A percentile compares a stretch with the other conserved stretches of the same genome.
Evolutionary conservation across 805 yeast species (phyloP).

Genomic region (Lipomyces yamadae): DNA sequence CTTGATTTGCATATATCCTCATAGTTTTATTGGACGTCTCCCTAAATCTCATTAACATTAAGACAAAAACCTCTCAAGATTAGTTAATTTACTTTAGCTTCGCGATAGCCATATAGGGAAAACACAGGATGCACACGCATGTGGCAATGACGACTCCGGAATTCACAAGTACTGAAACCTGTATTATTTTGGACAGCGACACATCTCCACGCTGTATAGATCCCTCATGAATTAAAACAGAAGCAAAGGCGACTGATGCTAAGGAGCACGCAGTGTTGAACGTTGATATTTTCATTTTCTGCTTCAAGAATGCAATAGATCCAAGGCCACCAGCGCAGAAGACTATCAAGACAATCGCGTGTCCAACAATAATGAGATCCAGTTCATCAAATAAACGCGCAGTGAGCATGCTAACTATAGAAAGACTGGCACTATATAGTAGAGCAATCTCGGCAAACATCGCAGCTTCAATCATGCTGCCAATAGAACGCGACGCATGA

Average conservation of each 20-base stretch:
- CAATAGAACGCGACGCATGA: slow-evolving; percentile 78
- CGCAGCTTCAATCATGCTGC: slow-evolving; percentile 78
- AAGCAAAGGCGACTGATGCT: slow-evolving; percentile 70
- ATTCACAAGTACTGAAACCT: slow-evolving; percentile 63
- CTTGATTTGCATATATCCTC: slow-evolving; percentile 56
- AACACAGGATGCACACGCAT: slow-evolving; percentile 59
- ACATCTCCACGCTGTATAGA: slow-evolving; percentile 62
- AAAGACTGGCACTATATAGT: slow-evolving; percentile 57
- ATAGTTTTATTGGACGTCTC: slow-evolving; percentile 47
- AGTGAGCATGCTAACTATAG: slow-evolving; percentile 58
- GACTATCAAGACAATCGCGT: slow-evolving; percentile 57
- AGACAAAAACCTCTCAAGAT: neutral
- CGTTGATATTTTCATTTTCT: slow-evolving; percentile 65
- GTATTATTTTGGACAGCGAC: slow-evolving; percentile 59
- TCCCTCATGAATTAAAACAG: slow-evolving; percentile 77
- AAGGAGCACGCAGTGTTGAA: slow-evolving; percentile 83
- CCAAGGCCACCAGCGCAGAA: slow-evolving; percentile 64
- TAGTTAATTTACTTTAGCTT: slow-evolving; percentile 46
- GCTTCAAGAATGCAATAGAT: slow-evolving; percentile 69
- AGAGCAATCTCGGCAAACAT: slow-evolving; percentile 63
- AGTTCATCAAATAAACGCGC: slow-evolving; percentile 54
- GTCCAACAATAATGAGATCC: slow-evolving; percentile 47
- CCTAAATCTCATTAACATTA: slow-evolving; percentile 4
- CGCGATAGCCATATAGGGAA: slow-evolving; percentile 64
- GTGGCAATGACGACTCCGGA: slow-evolving; percentile 66